Evolutionary conservation across 495 filamentous ascomycete species (phyloP), one percentile per base, ranked within the genome.

Genomic region (Platismatia glauca): DNA sequence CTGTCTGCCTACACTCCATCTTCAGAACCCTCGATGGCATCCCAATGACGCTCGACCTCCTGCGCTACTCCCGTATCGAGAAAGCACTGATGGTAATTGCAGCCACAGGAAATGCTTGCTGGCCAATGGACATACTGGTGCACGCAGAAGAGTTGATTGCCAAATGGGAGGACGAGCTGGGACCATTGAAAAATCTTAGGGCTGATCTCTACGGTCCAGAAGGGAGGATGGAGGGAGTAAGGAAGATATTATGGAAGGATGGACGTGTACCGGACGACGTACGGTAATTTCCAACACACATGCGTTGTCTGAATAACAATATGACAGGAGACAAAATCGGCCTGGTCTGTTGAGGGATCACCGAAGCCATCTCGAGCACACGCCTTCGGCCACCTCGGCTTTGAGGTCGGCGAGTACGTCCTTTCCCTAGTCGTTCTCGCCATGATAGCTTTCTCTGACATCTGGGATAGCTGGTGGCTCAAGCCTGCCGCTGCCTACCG

Each of bases 401-500:
- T 63, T 20, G 33, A 50, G 31, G 58, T 68, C 46, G 66, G 66
- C 57, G 55, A 58, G 66, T 68, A 50, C 20, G 58, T 59, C 35
- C 34, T 35, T 34, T n/a, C 20, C 2, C 18, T 22, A 0, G 3
- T 13, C n/a, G 11, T 16, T 1, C 9, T n/a, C 33, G 20, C 3
- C 5, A 1, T 7, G 20, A 31, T 29, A 31, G 18, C 18, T 15
- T 52, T 8, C 18, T 5, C 53, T 67, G 20, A 67, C 24, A 13
- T 8, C 6, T 13, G 4, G 11, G 15, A 55, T 18, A 68, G 66
- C 56, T 70, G 68, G 66, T 70, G 66, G 66, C 53, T 70, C 29
- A 68, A 70, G 31, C 52, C 59, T 16, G 64, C 68, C 18, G 66
- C 64, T 34, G 60, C 67, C 5, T 68, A 57, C 33, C 59, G 66